These are phyloP conservation scores for Globisporangium heterothallicum DNA, from an alignment of 352 stramenopile species.

Conservation along the genomic window DNA sequence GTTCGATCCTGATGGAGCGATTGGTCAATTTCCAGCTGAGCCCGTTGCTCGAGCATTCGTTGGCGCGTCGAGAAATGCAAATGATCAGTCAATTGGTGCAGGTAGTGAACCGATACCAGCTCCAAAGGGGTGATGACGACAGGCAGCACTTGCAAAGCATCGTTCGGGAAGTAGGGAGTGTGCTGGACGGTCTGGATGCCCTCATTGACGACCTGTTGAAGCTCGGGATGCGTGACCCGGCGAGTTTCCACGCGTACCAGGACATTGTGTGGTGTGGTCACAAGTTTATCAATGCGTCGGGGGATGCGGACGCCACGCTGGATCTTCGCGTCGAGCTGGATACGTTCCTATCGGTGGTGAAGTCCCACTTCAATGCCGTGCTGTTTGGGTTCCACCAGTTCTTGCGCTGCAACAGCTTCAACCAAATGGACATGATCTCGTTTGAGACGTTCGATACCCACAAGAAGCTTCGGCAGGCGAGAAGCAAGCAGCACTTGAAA, in stretches of 20 bases:
- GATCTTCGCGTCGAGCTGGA: slow-evolving; percentile 29
- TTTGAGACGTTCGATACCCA: slow-evolving; percentile 71
- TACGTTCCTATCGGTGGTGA: slow-evolving; percentile 42
- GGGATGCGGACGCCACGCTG: slow-evolving; percentile 7
- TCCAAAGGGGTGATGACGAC: background rate
- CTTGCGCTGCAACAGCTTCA: slow-evolving; percentile 76
- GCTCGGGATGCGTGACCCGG: slow-evolving; percentile 51
- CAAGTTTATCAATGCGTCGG: slow-evolving; percentile 26
- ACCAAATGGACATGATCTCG: slow-evolving; percentile 64
- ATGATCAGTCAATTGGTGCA: slow-evolving; percentile 51
- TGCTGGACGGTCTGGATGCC: slow-evolving; percentile 39
- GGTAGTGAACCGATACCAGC: slow-evolving; percentile 49
- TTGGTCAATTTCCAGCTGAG: slow-evolving; percentile 79
- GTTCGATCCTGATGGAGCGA: slow-evolving; percentile 47
- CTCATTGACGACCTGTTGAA: slow-evolving; percentile 51
- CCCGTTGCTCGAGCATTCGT: slow-evolving; percentile 59
- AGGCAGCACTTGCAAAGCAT: background rate
- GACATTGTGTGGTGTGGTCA: slow-evolving; percentile 85
- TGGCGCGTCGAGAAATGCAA: slow-evolving; percentile 61
- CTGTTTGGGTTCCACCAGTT: slow-evolving; percentile 75
- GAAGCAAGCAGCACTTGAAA: slow-evolving; percentile 18
- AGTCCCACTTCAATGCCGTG: slow-evolving; percentile 60
- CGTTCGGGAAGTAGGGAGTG: slow-evolving; percentile 19
- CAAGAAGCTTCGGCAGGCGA: slow-evolving; percentile 40
- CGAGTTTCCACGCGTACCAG: slow-evolving; percentile 73